Evolutionary conservation across 768 basidiomycete species (phyloP).

Genomic region (Naganishia vishniacii): DNA sequence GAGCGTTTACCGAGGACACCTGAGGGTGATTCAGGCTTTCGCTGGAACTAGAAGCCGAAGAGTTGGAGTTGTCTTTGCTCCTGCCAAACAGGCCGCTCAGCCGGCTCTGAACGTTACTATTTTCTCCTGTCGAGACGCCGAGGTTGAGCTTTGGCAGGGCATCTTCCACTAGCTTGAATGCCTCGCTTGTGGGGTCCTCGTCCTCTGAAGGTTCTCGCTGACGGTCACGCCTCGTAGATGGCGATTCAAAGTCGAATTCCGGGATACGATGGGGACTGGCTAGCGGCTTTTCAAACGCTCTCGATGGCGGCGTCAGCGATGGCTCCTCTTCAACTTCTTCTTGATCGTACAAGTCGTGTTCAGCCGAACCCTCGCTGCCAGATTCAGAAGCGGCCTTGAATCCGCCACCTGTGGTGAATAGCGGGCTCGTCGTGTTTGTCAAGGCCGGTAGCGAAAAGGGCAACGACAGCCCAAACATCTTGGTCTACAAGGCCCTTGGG

Average conservation of each 20-base stretch:
- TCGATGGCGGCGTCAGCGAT: conserved; percentile 40
- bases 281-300: neutral
- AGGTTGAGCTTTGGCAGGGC: conserved; percentile 16
- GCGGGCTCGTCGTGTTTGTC: conserved; percentile 35
- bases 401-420: conserved; percentile 32
- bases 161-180: conserved; percentile 23
- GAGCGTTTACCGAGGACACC: conserved; percentile 25
- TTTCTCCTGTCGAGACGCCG: neutral
- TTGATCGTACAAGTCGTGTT: neutral
- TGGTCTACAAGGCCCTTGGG: conserved; percentile 26
- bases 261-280: conserved; percentile 44
- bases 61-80: neutral
- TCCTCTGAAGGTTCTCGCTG: neutral
- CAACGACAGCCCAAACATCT: conserved; percentile 35
- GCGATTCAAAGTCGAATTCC: conserved; percentile 35
- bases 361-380: conserved; percentile 9
- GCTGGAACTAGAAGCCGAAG: neutral
- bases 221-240: neutral
- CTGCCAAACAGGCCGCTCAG: conserved; percentile 8
- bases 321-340: conserved; percentile 12
- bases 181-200: conserved; percentile 11
- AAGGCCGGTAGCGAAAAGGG: conserved; percentile 43
- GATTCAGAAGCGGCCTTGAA: conserved; percentile 28
- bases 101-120: conserved; percentile 1
- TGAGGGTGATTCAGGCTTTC: neutral